Conservation (phyloP, 164 flowering plant genomes). For the Kalanchoe fedtschenkoi region DNA sequence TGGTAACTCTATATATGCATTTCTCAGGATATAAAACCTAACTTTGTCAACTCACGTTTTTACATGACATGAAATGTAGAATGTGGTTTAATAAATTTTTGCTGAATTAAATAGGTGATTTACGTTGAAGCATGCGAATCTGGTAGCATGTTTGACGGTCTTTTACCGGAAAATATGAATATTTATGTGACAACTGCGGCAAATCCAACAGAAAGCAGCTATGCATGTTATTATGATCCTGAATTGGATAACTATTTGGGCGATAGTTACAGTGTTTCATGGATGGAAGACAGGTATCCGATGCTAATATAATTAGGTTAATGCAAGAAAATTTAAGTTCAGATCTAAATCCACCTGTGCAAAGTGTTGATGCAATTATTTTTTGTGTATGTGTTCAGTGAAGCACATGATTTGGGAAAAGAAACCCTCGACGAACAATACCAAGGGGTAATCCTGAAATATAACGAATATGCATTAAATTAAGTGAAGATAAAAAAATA, state of each 20-base stretch:
- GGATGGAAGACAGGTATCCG: slow-evolving; percentile 69
- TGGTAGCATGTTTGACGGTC: slow-evolving; percentile 71
- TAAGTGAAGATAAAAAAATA: background rate
- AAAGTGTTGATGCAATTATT: too few species aligned
- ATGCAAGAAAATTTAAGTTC: background rate
- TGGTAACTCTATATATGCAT: slow-evolving; percentile 12
- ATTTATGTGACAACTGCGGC: slow-evolving; percentile 76
- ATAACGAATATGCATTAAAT: background rate
- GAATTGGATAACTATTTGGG: slow-evolving; percentile 50
- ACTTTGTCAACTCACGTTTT: background rate
- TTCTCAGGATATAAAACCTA: background rate
- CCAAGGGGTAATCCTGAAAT: slow-evolving; percentile 18
- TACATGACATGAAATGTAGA: background rate
- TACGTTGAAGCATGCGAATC: slow-evolving; percentile 83
- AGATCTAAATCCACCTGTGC: background rate
- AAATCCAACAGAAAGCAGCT: slow-evolving; percentile 57
- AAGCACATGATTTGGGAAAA: slow-evolving; percentile 23
- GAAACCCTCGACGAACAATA: slow-evolving; percentile 37
- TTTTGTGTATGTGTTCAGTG: slow-evolving; percentile 18
- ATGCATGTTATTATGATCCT: slow-evolving; percentile 58
- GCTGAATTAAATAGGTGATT: slow-evolving; percentile 32
- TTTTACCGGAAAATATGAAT: slow-evolving; percentile 47
- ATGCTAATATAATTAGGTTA: background rate
- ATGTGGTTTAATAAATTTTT: too few species aligned
- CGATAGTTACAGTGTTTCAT: slow-evolving; percentile 61